Percentiles rank a stretch among this genome's conserved stretches.
phyloP scores from a whole-genome alignment of 441 rosid genomes.

The Aquilaria agallochum region DNA sequence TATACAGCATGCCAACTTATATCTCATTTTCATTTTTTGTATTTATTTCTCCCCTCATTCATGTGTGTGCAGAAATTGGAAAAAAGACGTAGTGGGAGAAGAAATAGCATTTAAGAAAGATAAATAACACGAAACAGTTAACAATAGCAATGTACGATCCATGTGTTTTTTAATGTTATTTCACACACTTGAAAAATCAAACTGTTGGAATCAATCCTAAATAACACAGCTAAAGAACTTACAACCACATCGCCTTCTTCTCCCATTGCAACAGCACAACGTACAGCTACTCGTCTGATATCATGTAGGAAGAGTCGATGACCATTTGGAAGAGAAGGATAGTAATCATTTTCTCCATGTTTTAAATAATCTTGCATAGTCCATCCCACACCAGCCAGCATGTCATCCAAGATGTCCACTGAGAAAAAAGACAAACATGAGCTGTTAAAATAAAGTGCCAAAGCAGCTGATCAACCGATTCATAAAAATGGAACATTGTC shows the following conservation, averaged over 20 bases:
- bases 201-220: too few species aligned
- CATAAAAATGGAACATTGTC: neutral
- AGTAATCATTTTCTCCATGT: conserved; percentile 79
- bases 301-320: conserved; percentile 82
- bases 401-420: conserved; percentile 98
- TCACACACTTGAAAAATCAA: conserved; percentile 1
- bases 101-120: too few species aligned
- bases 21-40: too few species aligned
- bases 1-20: too few species aligned
- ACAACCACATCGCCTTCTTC: conserved; percentile 98
- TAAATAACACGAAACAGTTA: too few species aligned
- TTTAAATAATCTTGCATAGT: conserved; percentile 89
- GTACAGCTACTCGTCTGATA: conserved; percentile 83
- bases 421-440: conserved; percentile 22
- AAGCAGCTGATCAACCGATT: conserved; percentile 4
- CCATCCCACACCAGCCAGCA: conserved; percentile 94
- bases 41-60: too few species aligned
- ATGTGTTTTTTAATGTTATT: neutral
- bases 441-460: conserved; percentile 12
- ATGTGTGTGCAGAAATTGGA: too few species aligned
- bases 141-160: too few species aligned
- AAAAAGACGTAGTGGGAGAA: too few species aligned
- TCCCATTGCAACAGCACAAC: conserved; percentile 93
- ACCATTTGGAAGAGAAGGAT: conserved; percentile 90
- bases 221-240: conserved; percentile 34